These are phyloP conservation scores for Crithidia fasciculata DNA, from an alignment of 208 protist genomes.

Conservation along the genomic window DNA sequence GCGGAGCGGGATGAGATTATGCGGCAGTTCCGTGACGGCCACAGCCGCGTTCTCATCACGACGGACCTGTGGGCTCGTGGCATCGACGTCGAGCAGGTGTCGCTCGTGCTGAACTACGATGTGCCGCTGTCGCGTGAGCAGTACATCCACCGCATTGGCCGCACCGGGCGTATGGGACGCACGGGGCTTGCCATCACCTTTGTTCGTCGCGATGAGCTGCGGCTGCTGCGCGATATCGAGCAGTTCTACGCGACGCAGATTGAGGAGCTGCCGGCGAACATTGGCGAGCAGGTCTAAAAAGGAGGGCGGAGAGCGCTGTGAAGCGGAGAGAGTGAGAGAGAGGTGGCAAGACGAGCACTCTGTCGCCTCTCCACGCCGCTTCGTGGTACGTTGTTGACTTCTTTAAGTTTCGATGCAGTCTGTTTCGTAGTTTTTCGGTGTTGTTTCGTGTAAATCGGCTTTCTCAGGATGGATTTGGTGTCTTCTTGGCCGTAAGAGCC, in stretches of 20 bases:
- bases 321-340: background rate
- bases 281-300: conserved; percentile 68
- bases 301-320: background rate
- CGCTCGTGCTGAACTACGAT: conserved; percentile 99
- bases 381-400: too few species aligned
- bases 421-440: too few species aligned
- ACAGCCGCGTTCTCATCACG: conserved; percentile 98
- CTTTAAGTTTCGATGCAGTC: too few species aligned
- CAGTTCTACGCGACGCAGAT: conserved; percentile 97
- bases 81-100: conserved; percentile 97
- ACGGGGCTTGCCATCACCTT: conserved; percentile 99
- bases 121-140: conserved; percentile 94
- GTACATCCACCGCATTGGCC: conserved; percentile 96
- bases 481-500: too few species aligned
- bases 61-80: conserved; percentile 97
- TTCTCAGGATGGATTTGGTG: too few species aligned
- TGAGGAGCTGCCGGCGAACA: conserved; percentile 94
- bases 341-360: too few species aligned
- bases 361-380: too few species aligned
- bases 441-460: too few species aligned
- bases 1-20: conserved; percentile 98
- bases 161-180: conserved; percentile 97
- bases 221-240: conserved; percentile 95
- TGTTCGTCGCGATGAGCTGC: conserved; percentile 94
- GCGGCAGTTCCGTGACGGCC: conserved; percentile 96